Conservation (phyloP, 2,329 filamentous ascomycete genomes). For the Epichloe sibirici region DNA sequence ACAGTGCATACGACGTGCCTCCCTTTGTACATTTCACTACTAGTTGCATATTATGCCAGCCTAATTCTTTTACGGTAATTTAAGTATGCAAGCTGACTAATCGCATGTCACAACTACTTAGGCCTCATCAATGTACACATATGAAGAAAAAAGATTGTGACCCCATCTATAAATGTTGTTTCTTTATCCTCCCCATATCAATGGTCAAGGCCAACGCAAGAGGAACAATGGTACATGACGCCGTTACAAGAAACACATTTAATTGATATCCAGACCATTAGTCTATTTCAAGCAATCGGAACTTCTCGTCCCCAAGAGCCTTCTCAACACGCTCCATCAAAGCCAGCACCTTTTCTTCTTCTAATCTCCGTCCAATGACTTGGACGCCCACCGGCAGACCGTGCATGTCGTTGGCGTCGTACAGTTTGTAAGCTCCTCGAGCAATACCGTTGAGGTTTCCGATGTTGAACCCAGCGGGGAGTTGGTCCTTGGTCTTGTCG, state of each 20-base stretch:
- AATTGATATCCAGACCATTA: slow-evolving; percentile 12
- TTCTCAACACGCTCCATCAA: slow-evolving; percentile 70
- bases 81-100: no score
- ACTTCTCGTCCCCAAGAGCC: slow-evolving; percentile 49
- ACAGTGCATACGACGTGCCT: no score
- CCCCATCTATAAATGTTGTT: no score
- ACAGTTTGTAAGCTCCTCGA: slow-evolving; percentile 72
- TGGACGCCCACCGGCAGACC: slow-evolving; percentile 81
- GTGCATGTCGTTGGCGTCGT: slow-evolving; percentile 72
- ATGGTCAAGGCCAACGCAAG: slow-evolving; percentile 43
- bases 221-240: slow-evolving; percentile 39
- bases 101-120: no score
- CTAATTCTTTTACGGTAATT: no score
- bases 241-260: neutral
- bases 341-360: slow-evolving; percentile 79
- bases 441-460: slow-evolving; percentile 67
- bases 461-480: slow-evolving; percentile 48
- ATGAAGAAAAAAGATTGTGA: no score
- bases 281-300: slow-evolving; percentile 37
- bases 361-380: slow-evolving; percentile 63
- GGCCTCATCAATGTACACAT: no score
- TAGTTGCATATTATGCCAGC: no score
- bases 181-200: no score
- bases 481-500: slow-evolving; percentile 52
- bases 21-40: no score